Evolutionary conservation across 169 alveolate genomes (phyloP).

Genomic region (Plasmodium chabaudi): DNA sequence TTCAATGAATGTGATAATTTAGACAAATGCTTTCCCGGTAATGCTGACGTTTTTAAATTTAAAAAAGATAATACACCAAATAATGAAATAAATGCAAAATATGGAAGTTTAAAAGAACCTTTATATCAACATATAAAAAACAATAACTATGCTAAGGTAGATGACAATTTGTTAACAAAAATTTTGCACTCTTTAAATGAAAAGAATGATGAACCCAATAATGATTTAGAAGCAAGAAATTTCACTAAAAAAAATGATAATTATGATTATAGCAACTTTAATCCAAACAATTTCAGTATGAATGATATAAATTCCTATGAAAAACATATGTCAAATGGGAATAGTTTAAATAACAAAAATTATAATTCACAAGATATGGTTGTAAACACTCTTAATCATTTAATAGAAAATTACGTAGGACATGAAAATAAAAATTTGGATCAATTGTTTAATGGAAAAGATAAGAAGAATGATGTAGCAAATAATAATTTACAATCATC

Average conservation of each 20-base stretch:
- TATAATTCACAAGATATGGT: neutral
- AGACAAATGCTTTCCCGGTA: neutral
- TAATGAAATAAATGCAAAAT: neutral
- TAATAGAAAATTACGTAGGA: neutral
- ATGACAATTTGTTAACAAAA: neutral
- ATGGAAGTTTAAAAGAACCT: neutral
- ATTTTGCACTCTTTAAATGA: neutral
- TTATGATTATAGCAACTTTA: too few species aligned
- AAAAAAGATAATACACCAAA: slow-evolving; percentile 12
- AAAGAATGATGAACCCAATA: neutral
- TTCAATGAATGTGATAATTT: slow-evolving; percentile 16
- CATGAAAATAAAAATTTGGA: neutral
- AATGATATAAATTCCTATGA: too few species aligned
- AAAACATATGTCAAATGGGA: too few species aligned
- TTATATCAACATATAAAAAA: slow-evolving; percentile 7
- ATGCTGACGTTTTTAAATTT: slow-evolving; percentile 10
- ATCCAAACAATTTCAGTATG: too few species aligned
- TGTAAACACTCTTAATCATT: neutral
- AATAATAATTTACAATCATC: neutral
- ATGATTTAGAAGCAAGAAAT: too few species aligned
- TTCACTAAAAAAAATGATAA: too few species aligned
- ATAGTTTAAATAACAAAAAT: neutral
- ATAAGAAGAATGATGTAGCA: neutral
- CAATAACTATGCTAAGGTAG: neutral
- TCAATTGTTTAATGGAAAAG: slow-evolving; percentile 1